Percentiles rank a stretch among this genome's conserved stretches.
phyloP scores from a whole-genome alignment of 768 basidiomycete genomes.

The Amanita pseudoporphyria region DNA sequence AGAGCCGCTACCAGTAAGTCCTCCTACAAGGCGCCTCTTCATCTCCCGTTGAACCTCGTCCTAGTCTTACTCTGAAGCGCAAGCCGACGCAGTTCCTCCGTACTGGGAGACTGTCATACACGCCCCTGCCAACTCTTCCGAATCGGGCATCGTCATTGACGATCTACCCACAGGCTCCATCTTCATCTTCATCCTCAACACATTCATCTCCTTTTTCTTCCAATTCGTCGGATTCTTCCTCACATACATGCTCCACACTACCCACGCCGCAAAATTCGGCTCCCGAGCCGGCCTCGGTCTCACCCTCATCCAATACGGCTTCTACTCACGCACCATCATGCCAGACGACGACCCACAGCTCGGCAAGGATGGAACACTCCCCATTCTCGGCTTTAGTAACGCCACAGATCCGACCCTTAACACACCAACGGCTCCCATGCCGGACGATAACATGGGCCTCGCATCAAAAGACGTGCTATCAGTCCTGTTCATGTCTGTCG shows the following conservation, averaged over 20 bases:
- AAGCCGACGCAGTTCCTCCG: slow-evolving; percentile 83
- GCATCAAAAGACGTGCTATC: slow-evolving; percentile 81
- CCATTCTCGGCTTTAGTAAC: neutral
- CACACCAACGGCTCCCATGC: slow-evolving; percentile 14
- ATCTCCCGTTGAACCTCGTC: neutral
- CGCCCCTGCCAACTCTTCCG: slow-evolving; percentile 46
- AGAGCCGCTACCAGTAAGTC: slow-evolving; percentile 77
- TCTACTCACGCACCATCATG: slow-evolving; percentile 46
- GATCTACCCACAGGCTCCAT: slow-evolving; percentile 80
- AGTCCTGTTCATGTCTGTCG: slow-evolving; percentile 86
- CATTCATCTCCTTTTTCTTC: slow-evolving; percentile 91
- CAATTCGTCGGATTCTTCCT: slow-evolving; percentile 91
- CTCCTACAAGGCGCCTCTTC: neutral
- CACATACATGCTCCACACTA: slow-evolving; percentile 86
- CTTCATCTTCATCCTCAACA: slow-evolving; percentile 64
- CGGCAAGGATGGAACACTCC: neutral
- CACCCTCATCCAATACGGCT: slow-evolving; percentile 89
- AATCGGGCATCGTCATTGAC: slow-evolving; percentile 71
- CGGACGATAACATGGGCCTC: slow-evolving; percentile 23
- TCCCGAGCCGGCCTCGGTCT: slow-evolving; percentile 93
- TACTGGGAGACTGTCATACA: slow-evolving; percentile 98
- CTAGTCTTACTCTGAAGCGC: slow-evolving; percentile 80
- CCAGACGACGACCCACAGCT: slow-evolving; percentile 17
- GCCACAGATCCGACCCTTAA: slow-evolving; percentile 5
- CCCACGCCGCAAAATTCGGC: slow-evolving; percentile 90